Percentiles rank a stretch among this genome's conserved stretches.
phyloP scores from a whole-genome alignment of 129 eudicot genomes.

The Lactuca saligna region DNA sequence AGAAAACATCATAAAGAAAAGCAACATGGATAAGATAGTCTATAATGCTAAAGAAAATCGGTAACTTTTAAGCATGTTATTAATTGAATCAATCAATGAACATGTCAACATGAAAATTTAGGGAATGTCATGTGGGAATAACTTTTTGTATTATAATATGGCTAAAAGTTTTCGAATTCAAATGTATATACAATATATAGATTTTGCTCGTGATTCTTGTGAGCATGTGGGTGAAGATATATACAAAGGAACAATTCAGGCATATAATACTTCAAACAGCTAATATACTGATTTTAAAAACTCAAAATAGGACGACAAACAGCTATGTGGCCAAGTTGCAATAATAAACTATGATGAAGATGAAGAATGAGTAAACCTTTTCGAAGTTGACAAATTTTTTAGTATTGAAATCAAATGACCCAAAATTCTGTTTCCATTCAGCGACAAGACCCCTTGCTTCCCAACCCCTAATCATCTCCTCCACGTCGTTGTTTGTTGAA shows the following conservation, averaged over 20 bases:
- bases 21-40: too few relatives aligned
- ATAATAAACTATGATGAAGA: constrained; percentile 19
- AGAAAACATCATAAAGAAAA: constrained; percentile 1
- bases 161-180: constrained; percentile 10
- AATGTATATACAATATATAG: constrained; percentile 19
- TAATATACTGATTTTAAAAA: constrained; percentile 31
- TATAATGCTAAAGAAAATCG: too few relatives aligned
- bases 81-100: constrained; percentile 20
- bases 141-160: constrained; percentile 12
- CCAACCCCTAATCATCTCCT: constrained; percentile 68
- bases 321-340: constrained; percentile 30
- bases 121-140: constrained; percentile 26
- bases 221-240: constrained; percentile 35
- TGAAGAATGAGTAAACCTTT: constrained; percentile 44
- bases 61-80: background rate
- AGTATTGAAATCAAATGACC: constrained; percentile 70
- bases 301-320: constrained; percentile 11
- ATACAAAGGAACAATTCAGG: constrained; percentile 32
- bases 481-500: constrained; percentile 53
- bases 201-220: constrained; percentile 25
- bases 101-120: constrained; percentile 27
- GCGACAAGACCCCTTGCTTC: constrained; percentile 85
- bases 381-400: constrained; percentile 53
- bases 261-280: constrained; percentile 35
- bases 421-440: constrained; percentile 86